phyloP scores from a whole-genome alignment of 1,284 basidiomycete species.

The Ustilago lituana region DNA sequence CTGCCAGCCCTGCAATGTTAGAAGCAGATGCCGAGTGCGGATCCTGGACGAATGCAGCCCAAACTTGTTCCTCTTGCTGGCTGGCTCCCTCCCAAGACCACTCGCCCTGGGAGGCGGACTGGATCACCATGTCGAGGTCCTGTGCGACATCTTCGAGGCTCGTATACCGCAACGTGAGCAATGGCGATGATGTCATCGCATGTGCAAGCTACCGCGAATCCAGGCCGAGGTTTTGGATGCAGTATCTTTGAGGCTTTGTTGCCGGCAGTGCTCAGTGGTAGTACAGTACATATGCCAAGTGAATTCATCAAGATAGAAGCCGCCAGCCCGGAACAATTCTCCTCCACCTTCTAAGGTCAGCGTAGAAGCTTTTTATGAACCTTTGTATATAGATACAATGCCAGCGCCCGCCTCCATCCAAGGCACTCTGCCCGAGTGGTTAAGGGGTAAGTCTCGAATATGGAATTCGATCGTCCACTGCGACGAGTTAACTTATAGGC shows the following conservation, averaged over 20 bases:
- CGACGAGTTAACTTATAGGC: slow-evolving; percentile 38
- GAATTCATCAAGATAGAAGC: too few relatives aligned
- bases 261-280: neutral
- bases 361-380: too few relatives aligned
- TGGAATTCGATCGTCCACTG: slow-evolving; percentile 19
- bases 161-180: slow-evolving; percentile 21
- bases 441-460: slow-evolving; percentile 50
- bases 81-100: slow-evolving; percentile 31
- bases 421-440: slow-evolving; percentile 48
- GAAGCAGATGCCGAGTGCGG: neutral
- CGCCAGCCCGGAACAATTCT: neutral
- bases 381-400: neutral
- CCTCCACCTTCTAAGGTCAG: too few relatives aligned
- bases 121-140: slow-evolving; percentile 44
- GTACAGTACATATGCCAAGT: too few relatives aligned
- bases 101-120: slow-evolving; percentile 22
- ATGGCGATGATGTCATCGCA: slow-evolving; percentile 22
- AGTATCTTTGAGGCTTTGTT: neutral
- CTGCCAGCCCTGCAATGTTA: slow-evolving; percentile 7
- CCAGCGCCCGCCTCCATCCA: neutral
- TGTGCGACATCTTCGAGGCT: slow-evolving; percentile 34
- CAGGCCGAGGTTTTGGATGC: too few relatives aligned
- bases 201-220: neutral
- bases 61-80: neutral
- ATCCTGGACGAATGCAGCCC: slow-evolving; percentile 12